Evolutionary conservation across 306 rosid genomes (phyloP).

Genomic region (Senna tora): DNA sequence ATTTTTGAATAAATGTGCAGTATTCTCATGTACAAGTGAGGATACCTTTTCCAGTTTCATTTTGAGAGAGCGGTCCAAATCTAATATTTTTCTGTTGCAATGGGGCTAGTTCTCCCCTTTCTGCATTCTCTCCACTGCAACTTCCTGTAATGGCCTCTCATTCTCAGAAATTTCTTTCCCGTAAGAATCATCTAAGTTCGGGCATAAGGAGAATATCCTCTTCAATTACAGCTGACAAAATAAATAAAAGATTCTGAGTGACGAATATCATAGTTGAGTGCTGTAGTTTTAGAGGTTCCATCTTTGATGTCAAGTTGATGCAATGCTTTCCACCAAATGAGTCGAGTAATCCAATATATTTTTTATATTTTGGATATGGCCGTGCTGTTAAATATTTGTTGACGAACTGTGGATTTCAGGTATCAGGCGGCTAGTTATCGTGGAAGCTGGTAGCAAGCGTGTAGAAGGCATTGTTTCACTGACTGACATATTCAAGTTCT

Average conservation of each 20-base stretch:
- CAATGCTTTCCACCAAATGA: neutral
- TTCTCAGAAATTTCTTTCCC: neutral
- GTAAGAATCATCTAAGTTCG: neutral
- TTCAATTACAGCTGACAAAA: neutral
- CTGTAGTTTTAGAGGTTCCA: slow-evolving; percentile 9
- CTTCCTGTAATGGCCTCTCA: neutral
- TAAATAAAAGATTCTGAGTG: too few relatives aligned
- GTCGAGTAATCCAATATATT: neutral
- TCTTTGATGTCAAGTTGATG: neutral
- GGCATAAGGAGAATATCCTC: neutral
- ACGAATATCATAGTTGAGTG: too few relatives aligned
- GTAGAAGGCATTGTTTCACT: slow-evolving; percentile 88
- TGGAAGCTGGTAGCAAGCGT: slow-evolving; percentile 96
- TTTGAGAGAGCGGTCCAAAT: neutral
- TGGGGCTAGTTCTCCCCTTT: slow-evolving; percentile 2
- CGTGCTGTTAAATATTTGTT: slow-evolving; percentile 1
- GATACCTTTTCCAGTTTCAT: neutral
- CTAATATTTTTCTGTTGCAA: neutral
- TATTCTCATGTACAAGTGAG: neutral
- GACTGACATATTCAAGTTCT: slow-evolving; percentile 82
- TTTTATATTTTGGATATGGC: slow-evolving; percentile 15
- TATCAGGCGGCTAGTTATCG: slow-evolving; percentile 81
- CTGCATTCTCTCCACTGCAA: neutral
- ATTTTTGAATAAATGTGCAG: neutral
- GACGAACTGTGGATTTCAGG: slow-evolving; percentile 53